These are phyloP conservation scores for Trypanosoma vivax DNA, from an alignment of 208 protist genomes.

Conservation along the genomic window DNA sequence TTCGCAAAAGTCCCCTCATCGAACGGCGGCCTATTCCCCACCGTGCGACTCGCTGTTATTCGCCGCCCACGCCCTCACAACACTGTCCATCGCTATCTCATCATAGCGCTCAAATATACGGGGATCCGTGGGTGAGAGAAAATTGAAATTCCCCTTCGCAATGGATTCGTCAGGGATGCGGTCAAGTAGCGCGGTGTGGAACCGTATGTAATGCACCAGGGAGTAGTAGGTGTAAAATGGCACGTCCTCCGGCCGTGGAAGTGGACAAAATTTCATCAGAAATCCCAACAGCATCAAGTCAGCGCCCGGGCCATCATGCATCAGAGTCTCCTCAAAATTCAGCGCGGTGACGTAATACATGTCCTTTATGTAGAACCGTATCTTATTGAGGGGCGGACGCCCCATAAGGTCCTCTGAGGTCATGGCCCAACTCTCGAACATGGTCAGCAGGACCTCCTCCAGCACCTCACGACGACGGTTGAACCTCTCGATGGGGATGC, in stretches of 20 bases:
- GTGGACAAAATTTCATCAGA: conserved; percentile 84
- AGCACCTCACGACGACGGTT: conserved; percentile 82
- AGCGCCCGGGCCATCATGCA: conserved; percentile 71
- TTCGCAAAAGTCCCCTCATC: conserved; percentile 1
- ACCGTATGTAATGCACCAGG: conserved; percentile 88
- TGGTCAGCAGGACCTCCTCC: conserved; percentile 80
- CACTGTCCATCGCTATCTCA: conserved; percentile 57
- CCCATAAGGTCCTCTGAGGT: conserved; percentile 87
- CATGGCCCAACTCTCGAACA: conserved; percentile 80
- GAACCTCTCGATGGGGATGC: conserved; percentile 82
- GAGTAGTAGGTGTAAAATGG: conserved; percentile 89
- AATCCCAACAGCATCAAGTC: conserved; percentile 87
- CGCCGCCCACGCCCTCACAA: conserved; percentile 61
- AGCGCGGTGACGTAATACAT: conserved; percentile 89
- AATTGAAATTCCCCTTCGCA: conserved; percentile 87
- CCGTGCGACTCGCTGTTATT: conserved; percentile 18
- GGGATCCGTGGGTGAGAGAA: conserved; percentile 70
- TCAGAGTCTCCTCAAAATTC: conserved; percentile 84
- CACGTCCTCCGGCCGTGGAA: conserved; percentile 81
- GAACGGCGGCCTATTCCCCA: neutral
- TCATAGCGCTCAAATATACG: conserved; percentile 77
- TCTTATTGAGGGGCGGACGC: conserved; percentile 77
- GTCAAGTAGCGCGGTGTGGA: conserved; percentile 86
- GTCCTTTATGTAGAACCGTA: conserved; percentile 84
- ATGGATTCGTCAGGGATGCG: conserved; percentile 77